Evolutionary conservation across 2,329 filamentous ascomycete species (phyloP), one percentile per base, ranked within the genome.

Genomic region (Aureobasidium sp.): DNA sequence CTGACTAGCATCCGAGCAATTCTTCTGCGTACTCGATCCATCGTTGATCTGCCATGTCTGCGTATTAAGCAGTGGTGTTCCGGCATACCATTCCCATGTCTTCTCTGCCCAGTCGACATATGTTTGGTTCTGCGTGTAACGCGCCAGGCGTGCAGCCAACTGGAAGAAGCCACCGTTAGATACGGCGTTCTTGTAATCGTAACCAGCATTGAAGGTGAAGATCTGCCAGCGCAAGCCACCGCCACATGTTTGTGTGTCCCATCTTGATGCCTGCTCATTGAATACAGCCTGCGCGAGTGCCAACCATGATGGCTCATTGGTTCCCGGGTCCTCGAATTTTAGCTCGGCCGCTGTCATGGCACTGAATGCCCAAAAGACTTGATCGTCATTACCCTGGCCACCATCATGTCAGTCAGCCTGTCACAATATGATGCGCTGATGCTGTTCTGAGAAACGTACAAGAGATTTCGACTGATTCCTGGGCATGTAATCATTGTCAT

Each of bases 41-140:
- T 86, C 83, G 66, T 77, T 84, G 63, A 84, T 79, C 61, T 79
- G 74, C 68, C 79, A 84, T 72, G 72, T 64, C 9, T 48, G n/a
- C 12, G 74, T 71, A 46, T 76, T 78, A 65, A 84, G 78, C 51
- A 85, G 74, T 3, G 81, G 81, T 9, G 83, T 75, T 27, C 70
- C 71, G 7, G 69, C 68, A 17, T 78, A 75, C 76, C 77, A 86
- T 65, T 84, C 81, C 84, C 87, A 89, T 7, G 87, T 78, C 68
- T 79, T 86, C 63, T 84, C 80, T 0, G 90, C 90, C 88, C 88
- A 92, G 13, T 89, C 82, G 9, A 83, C 80, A 71, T 96, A 96
- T 0, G 89, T 94, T 61, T 82, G 70, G 74, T 95, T 94, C 52
- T 85, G 84, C 0, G 91, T 95, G 75, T 90, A 94, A 13, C 87